phyloP scores from a whole-genome alignment of 106 monocot genomes.

The Allium sativum region DNA sequence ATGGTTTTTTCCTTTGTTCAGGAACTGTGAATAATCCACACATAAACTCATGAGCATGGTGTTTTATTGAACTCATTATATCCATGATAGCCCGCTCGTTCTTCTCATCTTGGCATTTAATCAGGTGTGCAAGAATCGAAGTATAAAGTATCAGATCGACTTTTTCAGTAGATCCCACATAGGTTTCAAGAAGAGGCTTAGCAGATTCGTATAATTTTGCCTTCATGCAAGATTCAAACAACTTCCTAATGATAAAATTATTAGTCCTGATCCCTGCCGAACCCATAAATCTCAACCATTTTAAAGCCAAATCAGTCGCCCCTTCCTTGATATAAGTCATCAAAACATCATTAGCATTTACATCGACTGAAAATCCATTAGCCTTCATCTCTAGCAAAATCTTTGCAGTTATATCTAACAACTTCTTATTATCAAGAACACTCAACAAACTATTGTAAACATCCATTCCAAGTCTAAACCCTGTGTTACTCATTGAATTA shows the following conservation, averaged over 20 bases:
- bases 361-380: conserved; percentile 70
- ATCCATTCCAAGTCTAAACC: conserved; percentile 57
- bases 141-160: conserved; percentile 93
- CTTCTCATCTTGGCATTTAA: conserved; percentile 70
- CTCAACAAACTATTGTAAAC: conserved; percentile 54
- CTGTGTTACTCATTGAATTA: conserved; percentile 68
- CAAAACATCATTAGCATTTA: conserved; percentile 82
- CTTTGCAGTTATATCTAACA: conserved; percentile 82
- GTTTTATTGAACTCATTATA: conserved; percentile 55
- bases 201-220: conserved; percentile 58
- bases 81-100: conserved; percentile 74
- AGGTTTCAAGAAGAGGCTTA: conserved; percentile 62
- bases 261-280: conserved; percentile 85
- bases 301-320: conserved; percentile 61
- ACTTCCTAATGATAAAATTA: conserved; percentile 75
- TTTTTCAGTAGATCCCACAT: conserved; percentile 54
- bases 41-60: conserved; percentile 84
- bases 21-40: conserved; percentile 80
- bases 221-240: conserved; percentile 94
- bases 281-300: conserved; percentile 92
- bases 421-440: conserved; percentile 55
- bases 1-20: conserved; percentile 81
- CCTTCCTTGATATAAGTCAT: conserved; percentile 92
- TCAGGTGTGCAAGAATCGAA: conserved; percentile 81
- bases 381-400: conserved; percentile 92